Evolutionary conservation across 2,329 filamentous ascomycete genomes (phyloP).

Genomic region (Incumbomyces delicatus): DNA sequence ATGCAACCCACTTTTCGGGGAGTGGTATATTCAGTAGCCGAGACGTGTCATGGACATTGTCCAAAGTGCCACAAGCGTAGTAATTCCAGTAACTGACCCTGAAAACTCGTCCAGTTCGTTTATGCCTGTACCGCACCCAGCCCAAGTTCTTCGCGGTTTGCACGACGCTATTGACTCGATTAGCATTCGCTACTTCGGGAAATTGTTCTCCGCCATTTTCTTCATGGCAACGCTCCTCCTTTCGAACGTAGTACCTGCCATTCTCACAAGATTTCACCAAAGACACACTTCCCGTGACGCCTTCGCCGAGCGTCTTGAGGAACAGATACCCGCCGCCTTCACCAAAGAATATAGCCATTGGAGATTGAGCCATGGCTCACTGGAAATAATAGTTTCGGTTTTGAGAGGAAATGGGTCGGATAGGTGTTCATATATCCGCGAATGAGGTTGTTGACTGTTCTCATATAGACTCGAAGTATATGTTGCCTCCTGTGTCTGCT

Average conservation of each 20-base stretch:
- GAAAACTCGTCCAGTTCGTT: not conserved
- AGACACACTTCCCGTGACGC: not conserved
- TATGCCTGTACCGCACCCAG: not conserved
- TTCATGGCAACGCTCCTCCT: not conserved
- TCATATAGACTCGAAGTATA: too few relatives aligned
- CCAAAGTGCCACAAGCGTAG: not conserved
- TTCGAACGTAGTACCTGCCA: not conserved
- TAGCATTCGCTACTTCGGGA: not conserved
- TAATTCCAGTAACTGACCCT: not conserved
- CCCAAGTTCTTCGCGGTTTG: not conserved
- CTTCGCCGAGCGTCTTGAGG: not conserved
- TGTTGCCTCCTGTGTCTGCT: too few relatives aligned
- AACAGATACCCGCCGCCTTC: not conserved
- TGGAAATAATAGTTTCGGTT: too few relatives aligned
- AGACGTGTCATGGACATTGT: not conserved
- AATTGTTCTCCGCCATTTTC: not conserved
- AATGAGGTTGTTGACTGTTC: too few relatives aligned
- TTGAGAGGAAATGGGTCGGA: too few relatives aligned
- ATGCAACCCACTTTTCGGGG: not conserved
- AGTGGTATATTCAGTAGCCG: not conserved
- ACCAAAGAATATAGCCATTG: too few relatives aligned
- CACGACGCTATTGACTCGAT: not conserved
- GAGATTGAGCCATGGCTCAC: too few relatives aligned
- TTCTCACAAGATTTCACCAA: not conserved
- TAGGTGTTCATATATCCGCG: too few relatives aligned